Conservation (phyloP, 768 basidiomycete species). For the Clavaria fumosa region DNA sequence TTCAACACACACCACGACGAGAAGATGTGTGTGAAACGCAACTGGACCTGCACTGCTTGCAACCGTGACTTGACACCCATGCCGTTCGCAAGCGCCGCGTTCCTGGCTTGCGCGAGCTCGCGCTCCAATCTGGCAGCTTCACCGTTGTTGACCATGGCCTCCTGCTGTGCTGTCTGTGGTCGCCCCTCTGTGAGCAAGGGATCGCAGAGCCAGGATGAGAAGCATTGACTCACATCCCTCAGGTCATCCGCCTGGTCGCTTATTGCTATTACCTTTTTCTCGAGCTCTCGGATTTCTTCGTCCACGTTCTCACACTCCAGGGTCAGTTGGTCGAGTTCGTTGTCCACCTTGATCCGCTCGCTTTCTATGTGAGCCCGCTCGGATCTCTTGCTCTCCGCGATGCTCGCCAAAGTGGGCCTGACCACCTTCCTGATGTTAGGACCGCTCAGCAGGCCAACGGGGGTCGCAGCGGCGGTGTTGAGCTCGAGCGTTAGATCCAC, state of each 20-base stretch:
- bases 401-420: constrained; percentile 57
- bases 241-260: constrained; percentile 70
- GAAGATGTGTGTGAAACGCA: constrained; percentile 15
- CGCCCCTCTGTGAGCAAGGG: not conserved
- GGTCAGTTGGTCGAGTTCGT: constrained; percentile 65
- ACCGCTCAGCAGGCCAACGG: constrained; percentile 51
- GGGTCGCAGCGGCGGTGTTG: constrained; percentile 60
- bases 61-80: constrained; percentile 68
- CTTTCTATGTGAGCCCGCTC: constrained; percentile 60
- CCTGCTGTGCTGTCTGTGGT: constrained; percentile 58
- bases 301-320: constrained; percentile 70
- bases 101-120: constrained; percentile 59
- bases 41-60: constrained; percentile 68
- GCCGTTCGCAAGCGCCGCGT: constrained; percentile 65
- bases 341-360: constrained; percentile 65
- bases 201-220: constrained; percentile 1
- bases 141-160: constrained; percentile 46
- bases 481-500: constrained; percentile 70
- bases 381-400: constrained; percentile 57
- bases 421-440: constrained; percentile 57
- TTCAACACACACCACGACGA: constrained; percentile 5
- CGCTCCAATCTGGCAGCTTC: constrained; percentile 56
- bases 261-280: constrained; percentile 53
- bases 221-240: constrained; percentile 44
- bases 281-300: constrained; percentile 58